Conservation (phyloP, 2,329 filamentous ascomycete genomes). For the Trichocomaceae sp. region DNA sequence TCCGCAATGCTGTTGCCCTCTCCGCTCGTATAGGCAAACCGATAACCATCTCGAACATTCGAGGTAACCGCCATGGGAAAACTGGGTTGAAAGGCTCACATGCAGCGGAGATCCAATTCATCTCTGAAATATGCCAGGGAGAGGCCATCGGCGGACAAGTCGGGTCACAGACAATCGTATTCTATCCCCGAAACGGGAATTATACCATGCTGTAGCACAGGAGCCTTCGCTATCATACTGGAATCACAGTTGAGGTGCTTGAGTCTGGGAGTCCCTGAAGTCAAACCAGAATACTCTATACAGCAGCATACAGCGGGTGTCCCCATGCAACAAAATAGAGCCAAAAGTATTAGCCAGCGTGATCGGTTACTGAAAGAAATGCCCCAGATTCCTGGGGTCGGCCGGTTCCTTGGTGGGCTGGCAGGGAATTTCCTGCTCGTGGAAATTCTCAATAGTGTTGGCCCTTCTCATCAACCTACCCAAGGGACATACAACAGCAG, state of each 20-base stretch:
- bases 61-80: conserved; percentile 45
- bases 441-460: too few species aligned
- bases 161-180: conserved; percentile 30
- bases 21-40: conserved; percentile 48
- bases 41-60: conserved; percentile 48
- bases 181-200: conserved; percentile 21
- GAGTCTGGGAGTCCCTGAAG: conserved; percentile 10
- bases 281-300: conserved; percentile 34
- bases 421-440: too few species aligned
- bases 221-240: not conserved
- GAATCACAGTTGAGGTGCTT: not conserved
- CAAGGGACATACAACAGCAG: too few species aligned
- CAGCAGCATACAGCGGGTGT: conserved; percentile 45
- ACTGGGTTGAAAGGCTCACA: conserved; percentile 54
- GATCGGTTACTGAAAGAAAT: too few species aligned
- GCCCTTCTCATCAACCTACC: too few species aligned
- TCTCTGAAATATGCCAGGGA: conserved; percentile 46
- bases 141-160: conserved; percentile 28
- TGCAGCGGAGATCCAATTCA: conserved; percentile 48
- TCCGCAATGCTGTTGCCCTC: conserved; percentile 51
- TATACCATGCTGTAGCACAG: not conserved
- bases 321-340: too few species aligned
- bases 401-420: too few species aligned
- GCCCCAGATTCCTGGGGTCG: too few species aligned
- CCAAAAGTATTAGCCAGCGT: too few species aligned